Evolutionary conservation across 2,329 filamentous ascomycete species (phyloP).

Genomic region (Pyrenophora graminea): DNA sequence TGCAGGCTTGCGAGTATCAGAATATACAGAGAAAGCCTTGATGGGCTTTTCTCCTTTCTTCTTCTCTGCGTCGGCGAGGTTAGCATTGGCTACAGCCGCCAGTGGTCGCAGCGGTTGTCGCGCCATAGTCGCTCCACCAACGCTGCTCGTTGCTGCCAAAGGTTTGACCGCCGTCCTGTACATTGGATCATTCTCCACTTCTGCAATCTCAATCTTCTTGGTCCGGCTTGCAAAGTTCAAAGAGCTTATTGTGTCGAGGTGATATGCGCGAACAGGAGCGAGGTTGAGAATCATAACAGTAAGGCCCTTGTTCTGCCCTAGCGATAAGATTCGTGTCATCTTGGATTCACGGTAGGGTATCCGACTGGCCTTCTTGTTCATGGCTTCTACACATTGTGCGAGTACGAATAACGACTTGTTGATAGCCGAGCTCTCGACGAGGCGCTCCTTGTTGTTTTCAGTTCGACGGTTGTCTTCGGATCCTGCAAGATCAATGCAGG

Average conservation of each 20-base stretch:
- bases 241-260: conserved; percentile 90
- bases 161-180: conserved; percentile 57
- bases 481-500: conserved; percentile 91
- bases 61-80: conserved; percentile 59
- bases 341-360: conserved; percentile 95
- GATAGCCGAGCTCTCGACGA: conserved; percentile 95
- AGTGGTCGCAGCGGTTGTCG: conserved; percentile 82
- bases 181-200: conserved; percentile 93
- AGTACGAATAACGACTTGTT: conserved; percentile 97
- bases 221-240: conserved; percentile 93
- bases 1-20: conserved; percentile 58
- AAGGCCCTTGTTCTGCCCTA: conserved; percentile 93
- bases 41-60: conserved; percentile 68
- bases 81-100: conserved; percentile 74
- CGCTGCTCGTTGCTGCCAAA: conserved; percentile 40
- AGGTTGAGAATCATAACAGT: conserved; percentile 97
- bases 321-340: conserved; percentile 91
- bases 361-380: conserved; percentile 72
- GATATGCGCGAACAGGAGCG: conserved; percentile 87
- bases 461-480: conserved; percentile 95
- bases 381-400: conserved; percentile 93
- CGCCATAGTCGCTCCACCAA: conserved; percentile 48
- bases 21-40: conserved; percentile 86
- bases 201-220: conserved; percentile 93
- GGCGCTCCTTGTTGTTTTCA: conserved; percentile 87